A percentile compares a stretch with the other conserved stretches of the same genome.
These are phyloP conservation scores for Pleurotus giganteus DNA, from an alignment of 768 basidiomycete genomes.

Conservation along the genomic window DNA sequence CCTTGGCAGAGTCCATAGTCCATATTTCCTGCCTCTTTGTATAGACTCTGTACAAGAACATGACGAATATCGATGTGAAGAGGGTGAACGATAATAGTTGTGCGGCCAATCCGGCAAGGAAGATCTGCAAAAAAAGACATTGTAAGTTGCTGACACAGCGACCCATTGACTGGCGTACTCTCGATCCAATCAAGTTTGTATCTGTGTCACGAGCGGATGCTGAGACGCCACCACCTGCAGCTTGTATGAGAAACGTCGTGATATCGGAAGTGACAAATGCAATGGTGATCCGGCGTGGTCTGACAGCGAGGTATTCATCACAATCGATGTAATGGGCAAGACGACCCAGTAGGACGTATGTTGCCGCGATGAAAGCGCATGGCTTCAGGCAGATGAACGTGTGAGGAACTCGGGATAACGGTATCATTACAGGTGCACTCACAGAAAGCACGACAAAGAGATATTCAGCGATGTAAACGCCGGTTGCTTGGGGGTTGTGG, in stretches of 20 bases:
- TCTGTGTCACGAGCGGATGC: slow-evolving; percentile 33
- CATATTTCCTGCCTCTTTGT: slow-evolving; percentile 39
- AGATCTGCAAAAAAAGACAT: slow-evolving; percentile 33
- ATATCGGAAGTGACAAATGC: slow-evolving; percentile 65
- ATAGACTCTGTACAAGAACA: slow-evolving; percentile 50
- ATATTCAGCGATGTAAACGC: slow-evolving; percentile 55
- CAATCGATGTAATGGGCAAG: slow-evolving; percentile 50
- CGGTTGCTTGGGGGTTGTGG: slow-evolving; percentile 47
- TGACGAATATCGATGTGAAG: slow-evolving; percentile 44
- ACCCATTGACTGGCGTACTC: slow-evolving; percentile 24
- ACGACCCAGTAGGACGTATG: slow-evolving; percentile 65
- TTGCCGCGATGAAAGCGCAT: slow-evolving; percentile 71
- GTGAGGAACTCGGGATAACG: no score
- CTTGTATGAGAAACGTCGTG: slow-evolving; percentile 67
- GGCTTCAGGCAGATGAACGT: no score
- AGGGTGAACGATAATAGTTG: slow-evolving; percentile 52
- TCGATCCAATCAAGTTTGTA: slow-evolving; percentile 28
- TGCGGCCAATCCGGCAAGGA: slow-evolving; percentile 54
- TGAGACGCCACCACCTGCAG: slow-evolving; percentile 46
- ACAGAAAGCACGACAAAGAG: slow-evolving; percentile 61
- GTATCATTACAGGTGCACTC: slow-evolving; percentile 14
- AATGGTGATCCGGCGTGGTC: slow-evolving; percentile 46
- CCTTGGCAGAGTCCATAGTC: slow-evolving; percentile 30
- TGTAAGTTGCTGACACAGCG: background rate
- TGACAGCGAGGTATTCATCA: slow-evolving; percentile 47